Base-by-base conservation (phyloP, 768 basidiomycete species). In the Pilatotrama ljubarskyi region DNA sequence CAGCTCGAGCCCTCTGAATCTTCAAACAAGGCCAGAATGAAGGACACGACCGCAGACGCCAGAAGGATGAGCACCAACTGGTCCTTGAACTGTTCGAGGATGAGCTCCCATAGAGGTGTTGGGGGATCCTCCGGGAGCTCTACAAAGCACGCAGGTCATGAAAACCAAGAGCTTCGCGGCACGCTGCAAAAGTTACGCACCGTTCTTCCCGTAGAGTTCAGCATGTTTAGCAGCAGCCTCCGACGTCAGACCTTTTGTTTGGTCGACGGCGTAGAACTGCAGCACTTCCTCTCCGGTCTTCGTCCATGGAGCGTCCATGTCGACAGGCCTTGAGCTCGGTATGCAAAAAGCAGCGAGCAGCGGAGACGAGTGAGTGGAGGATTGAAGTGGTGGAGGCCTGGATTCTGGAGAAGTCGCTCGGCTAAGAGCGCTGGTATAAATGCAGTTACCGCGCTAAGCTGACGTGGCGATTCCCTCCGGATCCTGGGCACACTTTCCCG, bases 11-110 rank as follows among this genome's bases (percentile, higher is more conserved):
- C 85, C 13, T 85, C 80, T 1, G 84, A 78, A 58, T 90, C 86
- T 69, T 99, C 96, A 57, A 98, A 78, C 32, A 96, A 74, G 8
- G 96, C 96, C 40, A 99, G 80, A 14, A 95, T 79, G 74, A 99
- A 95, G 10, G 96, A 98, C 65, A 98, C 82, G 44, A 91, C 87
- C 13, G 96, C 96, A 1, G 95, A 97, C 2, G 83, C 95, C 46
- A 99, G 88, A 35, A 99, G 84, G 70, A 99, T 98, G 63, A 99
- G 87, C 41, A 99, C 96, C 26, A 99, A 85, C 74, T 97, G 94
- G 76, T 99, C 96, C 80, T 98, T 90, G 82, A 99, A 99, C 76
- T 99, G 96, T 66, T 97, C 95, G n/a, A 99, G 82, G 60, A 99
- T 89, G 61, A 98, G 86, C 70, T 93, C 83, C 93, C 94, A 95